Conservation (phyloP, 2,329 filamentous ascomycete species). For the Ascochyta viciae-villosae region DNA sequence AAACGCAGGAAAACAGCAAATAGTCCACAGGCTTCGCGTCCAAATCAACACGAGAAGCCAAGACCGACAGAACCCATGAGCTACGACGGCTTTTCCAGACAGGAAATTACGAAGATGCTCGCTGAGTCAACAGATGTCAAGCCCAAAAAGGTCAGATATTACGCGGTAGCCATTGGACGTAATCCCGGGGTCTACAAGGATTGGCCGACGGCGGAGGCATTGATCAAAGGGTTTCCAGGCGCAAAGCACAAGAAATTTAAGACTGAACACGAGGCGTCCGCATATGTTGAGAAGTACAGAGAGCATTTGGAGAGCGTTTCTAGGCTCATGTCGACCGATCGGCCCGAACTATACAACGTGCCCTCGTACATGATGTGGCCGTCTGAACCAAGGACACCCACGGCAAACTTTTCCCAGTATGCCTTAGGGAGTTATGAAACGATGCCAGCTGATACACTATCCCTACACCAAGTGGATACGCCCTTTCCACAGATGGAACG, state of each 20-base stretch:
- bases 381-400: not conserved
- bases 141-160: conserved; percentile 59
- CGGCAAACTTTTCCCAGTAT: not conserved
- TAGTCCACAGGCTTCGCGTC: conserved; percentile 64
- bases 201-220: conserved; percentile 72
- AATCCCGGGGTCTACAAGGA: conserved; percentile 67
- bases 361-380: not conserved
- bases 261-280: conserved; percentile 71
- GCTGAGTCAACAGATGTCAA: conserved; percentile 59
- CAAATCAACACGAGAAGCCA: not conserved
- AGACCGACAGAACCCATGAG: not conserved
- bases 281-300: conserved; percentile 66
- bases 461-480: not conserved
- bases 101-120: conserved; percentile 68
- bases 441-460: not conserved
- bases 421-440: not conserved
- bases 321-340: too few species aligned
- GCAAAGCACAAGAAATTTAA: conserved; percentile 61
- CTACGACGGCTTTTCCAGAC: conserved; percentile 2
- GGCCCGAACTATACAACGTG: too few species aligned
- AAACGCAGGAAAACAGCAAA: conserved; percentile 1
- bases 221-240: conserved; percentile 75
- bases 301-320: not conserved
- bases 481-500: not conserved
- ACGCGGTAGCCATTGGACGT: conserved; percentile 64